Base-by-base conservation (phyloP, 345 rosid species). In the Eutrema japonicum region DNA sequence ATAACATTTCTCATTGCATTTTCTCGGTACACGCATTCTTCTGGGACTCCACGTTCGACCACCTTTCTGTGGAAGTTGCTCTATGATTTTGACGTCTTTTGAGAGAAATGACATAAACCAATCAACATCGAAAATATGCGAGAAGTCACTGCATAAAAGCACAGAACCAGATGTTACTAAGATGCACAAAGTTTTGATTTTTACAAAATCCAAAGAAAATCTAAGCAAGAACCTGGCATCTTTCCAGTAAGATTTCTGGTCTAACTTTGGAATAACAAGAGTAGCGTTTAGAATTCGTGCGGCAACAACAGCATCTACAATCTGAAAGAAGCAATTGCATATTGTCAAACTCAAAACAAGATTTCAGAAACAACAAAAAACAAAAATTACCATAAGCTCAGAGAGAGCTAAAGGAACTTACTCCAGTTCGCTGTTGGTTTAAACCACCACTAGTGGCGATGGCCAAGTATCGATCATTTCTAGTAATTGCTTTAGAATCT, bases 241-340 rank as follows among this genome's bases (percentile, higher is more conserved):
- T 80, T 86, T 92, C 99, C 99, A 96, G 77, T 92, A 96, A 3
- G 99, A 96, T 66, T 96, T 96, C 78, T 86, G 92, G 82, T 96
- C 99, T 61, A 96, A 81, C 84, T 90, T 90, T 13, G 99, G 99
- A 66, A 92, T 86, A 71, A 92, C 93, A 80, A 96, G 98, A 4
- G 99, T 90, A 54, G 99, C 98, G 78, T 96, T 96, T 56, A 96
- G 75, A 77, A 96, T 90, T 6, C 97, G 90, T 8, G 99, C 97
- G 77, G 98, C 99, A 80, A 87, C 99, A 82, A 90, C 98, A 79
- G 99, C 93, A 86, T 96, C 99, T 18, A 89, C 85, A 46, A 96
- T 96, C 99, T 96, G 87, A 59, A 70, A 77, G 11, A 64, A 70
- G 12, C 43, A 70, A 47, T 46, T 22, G 36, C 9, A 32, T 32